Conservation (phyloP, 768 basidiomycete genomes). For the Boletus sp. region DNA sequence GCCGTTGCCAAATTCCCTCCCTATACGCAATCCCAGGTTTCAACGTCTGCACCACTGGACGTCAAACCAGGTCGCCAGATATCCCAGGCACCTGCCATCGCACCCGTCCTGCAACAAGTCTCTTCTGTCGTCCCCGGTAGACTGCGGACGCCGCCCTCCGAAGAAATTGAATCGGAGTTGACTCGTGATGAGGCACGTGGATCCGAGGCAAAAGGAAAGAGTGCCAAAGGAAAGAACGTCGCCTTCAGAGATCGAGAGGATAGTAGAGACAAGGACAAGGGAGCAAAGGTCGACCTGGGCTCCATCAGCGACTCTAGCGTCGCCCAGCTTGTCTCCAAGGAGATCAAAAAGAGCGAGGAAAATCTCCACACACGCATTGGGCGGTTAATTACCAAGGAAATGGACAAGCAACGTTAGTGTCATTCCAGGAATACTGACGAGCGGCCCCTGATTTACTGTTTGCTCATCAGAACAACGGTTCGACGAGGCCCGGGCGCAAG, state of each 20-base stretch:
- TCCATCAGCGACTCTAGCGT: slow-evolving; percentile 51
- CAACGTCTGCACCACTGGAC: slow-evolving; percentile 19
- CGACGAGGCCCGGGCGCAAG: slow-evolving; percentile 74
- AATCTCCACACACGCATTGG: slow-evolving; percentile 72
- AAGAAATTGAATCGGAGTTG: slow-evolving; percentile 68
- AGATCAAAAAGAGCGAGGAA: slow-evolving; percentile 83
- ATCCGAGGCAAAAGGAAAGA: slow-evolving; percentile 50
- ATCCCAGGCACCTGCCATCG: slow-evolving; percentile 26
- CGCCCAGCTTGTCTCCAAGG: slow-evolving; percentile 60
- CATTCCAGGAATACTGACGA: slow-evolving; percentile 5
- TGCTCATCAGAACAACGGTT: slow-evolving; percentile 65
- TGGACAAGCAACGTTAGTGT: slow-evolving; percentile 83
- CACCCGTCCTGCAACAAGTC: slow-evolving; percentile 11
- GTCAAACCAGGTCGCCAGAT: slow-evolving; percentile 27
- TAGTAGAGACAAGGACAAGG: slow-evolving; percentile 37
- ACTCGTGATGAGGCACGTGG: slow-evolving; percentile 55
- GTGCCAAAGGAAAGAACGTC: slow-evolving; percentile 52
- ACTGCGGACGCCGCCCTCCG: slow-evolving; percentile 66
- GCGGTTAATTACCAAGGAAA: slow-evolving; percentile 78
- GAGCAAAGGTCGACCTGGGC: slow-evolving; percentile 23
- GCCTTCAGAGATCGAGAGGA: slow-evolving; percentile 61
- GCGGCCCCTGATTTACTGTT: slow-evolving; percentile 3
- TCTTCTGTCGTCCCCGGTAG: slow-evolving; percentile 37
- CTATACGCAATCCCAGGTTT: slow-evolving; percentile 34
- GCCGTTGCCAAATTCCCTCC: slow-evolving; percentile 62